These are phyloP conservation scores for Pythium insidiosum DNA, from an alignment of 352 stramenopile species.

Conservation along the genomic window DNA sequence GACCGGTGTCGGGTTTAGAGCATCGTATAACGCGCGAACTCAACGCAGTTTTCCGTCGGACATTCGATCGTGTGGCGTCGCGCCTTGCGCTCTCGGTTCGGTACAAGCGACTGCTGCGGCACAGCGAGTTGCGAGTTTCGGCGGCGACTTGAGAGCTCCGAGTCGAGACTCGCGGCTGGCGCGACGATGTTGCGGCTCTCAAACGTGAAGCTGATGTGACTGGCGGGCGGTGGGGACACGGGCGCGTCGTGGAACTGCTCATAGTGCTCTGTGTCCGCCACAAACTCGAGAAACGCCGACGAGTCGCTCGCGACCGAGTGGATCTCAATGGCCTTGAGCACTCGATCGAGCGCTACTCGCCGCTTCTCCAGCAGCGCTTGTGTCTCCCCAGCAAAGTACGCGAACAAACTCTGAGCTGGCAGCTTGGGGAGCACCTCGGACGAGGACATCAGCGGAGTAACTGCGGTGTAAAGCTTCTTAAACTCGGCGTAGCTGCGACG, in stretches of 20 bases:
- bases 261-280: conserved; percentile 51
- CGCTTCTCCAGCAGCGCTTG: conserved; percentile 60
- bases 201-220: too few species aligned
- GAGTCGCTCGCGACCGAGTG: conserved; percentile 42
- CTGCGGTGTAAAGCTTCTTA: conserved; percentile 46
- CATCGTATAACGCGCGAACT: conserved; percentile 50
- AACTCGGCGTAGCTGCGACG: conserved; percentile 64
- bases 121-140: too few species aligned
- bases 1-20: too few species aligned
- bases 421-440: conserved; percentile 37
- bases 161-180: too few species aligned
- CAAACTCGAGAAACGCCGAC: conserved; percentile 58
- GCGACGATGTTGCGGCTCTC: too few species aligned
- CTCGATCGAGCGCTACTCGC: conserved; percentile 43
- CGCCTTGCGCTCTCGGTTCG: too few species aligned
- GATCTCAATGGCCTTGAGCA: conserved; percentile 52
- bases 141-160: too few species aligned
- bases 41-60: conserved; percentile 30
- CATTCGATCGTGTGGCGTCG: conserved; percentile 11
- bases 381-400: conserved; percentile 61
- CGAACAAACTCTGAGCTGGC: conserved; percentile 47
- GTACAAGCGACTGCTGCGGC: too few species aligned
- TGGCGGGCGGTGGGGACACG: too few species aligned
- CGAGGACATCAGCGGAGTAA: conserved; percentile 38
- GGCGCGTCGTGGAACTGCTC: conserved; percentile 27